These are phyloP conservation scores for Lomentospora prolificans DNA, from an alignment of 2,329 filamentous ascomycete species.

Conservation along the genomic window DNA sequence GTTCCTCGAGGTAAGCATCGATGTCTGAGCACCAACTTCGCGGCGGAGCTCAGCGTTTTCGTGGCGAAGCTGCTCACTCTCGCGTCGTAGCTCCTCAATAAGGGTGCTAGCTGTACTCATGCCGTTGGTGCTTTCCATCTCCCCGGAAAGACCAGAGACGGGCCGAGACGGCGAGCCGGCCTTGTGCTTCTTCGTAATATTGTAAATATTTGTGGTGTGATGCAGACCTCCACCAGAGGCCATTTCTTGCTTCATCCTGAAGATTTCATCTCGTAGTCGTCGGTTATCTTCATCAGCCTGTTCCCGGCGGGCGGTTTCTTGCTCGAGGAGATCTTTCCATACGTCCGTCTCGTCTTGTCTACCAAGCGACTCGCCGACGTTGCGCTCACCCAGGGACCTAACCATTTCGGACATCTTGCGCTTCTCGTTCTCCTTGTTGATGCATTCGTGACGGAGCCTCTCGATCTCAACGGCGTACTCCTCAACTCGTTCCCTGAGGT, in stretches of 20 bases:
- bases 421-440: slow-evolving; percentile 76
- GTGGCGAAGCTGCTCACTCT: slow-evolving; percentile 69
- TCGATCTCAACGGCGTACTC: slow-evolving; percentile 79
- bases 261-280: slow-evolving; percentile 72
- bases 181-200: slow-evolving; percentile 47
- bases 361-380: slow-evolving; percentile 37
- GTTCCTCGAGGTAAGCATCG: slow-evolving; percentile 93
- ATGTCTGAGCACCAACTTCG: slow-evolving; percentile 90
- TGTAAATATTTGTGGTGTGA: slow-evolving; percentile 58
- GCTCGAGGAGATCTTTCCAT: slow-evolving; percentile 89
- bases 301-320: slow-evolving; percentile 80
- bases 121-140: slow-evolving; percentile 34
- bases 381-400: slow-evolving; percentile 39
- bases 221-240: slow-evolving; percentile 32
- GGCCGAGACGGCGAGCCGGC: slow-evolving; percentile 39
- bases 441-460: slow-evolving; percentile 64
- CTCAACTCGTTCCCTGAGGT: slow-evolving; percentile 76
- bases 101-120: slow-evolving; percentile 55
- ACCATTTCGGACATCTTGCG: slow-evolving; percentile 77
- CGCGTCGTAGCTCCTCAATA: slow-evolving; percentile 62
- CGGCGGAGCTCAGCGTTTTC: slow-evolving; percentile 88
- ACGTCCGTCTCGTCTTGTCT: slow-evolving; percentile 65
- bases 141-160: slow-evolving; percentile 38
- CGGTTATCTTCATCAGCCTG: slow-evolving; percentile 85
- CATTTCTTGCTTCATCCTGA: slow-evolving; percentile 55